Conservation (phyloP, 2,329 filamentous ascomycete genomes). For the Diaporthe citri region DNA sequence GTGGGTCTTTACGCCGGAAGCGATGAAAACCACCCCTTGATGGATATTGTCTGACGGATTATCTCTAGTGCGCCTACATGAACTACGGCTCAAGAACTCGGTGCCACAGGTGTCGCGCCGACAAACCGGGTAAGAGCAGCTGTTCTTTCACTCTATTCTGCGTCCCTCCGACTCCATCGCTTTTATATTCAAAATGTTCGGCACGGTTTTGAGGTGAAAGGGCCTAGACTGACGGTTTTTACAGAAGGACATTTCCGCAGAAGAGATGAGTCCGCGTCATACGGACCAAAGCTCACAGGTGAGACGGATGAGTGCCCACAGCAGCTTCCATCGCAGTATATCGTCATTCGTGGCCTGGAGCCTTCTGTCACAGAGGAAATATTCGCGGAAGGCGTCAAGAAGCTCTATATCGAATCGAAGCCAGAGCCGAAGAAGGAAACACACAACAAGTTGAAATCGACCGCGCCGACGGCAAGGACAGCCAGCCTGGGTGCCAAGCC, state of each 20-base stretch:
- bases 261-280: slow-evolving; percentile 41
- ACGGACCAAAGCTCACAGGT: slow-evolving; percentile 55
- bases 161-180: not conserved
- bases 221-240: not conserved
- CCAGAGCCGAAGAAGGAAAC: slow-evolving; percentile 60
- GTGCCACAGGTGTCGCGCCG: slow-evolving; percentile 71
- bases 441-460: slow-evolving; percentile 69
- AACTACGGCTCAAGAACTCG: slow-evolving; percentile 68
- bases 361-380: slow-evolving; percentile 78
- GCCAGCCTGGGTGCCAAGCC: slow-evolving; percentile 77
- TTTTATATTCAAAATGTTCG: not conserved
- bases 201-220: not conserved
- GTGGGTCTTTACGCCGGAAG: slow-evolving; percentile 42
- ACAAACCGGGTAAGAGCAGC: slow-evolving; percentile 60
- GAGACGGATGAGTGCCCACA: slow-evolving; percentile 59
- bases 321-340: slow-evolving; percentile 77
- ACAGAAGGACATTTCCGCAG: slow-evolving; percentile 40
- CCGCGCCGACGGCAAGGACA: slow-evolving; percentile 66
- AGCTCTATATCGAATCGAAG: slow-evolving; percentile 70
- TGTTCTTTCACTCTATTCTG: not conserved
- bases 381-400: slow-evolving; percentile 79
- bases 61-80: slow-evolving; percentile 62
- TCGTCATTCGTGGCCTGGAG: slow-evolving; percentile 80
- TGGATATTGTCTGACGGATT: not conserved
- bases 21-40: not conserved